Evolutionary conservation across 768 basidiomycete species (phyloP).

Genomic region (Suillus weaverae): DNA sequence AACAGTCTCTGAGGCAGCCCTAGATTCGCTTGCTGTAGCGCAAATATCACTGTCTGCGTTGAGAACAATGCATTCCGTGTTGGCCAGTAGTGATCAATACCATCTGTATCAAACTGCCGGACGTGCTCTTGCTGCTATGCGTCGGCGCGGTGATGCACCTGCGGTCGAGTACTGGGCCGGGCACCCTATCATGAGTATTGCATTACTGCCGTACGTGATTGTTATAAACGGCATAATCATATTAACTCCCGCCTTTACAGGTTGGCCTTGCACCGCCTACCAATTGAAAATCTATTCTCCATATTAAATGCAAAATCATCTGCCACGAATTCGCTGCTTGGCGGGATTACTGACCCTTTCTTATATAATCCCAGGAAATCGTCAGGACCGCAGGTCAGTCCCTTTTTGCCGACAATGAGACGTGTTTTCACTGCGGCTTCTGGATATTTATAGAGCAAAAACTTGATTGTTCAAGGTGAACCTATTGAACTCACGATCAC

Average conservation of each 20-base stretch:
- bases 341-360: constrained; percentile 74
- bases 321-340: constrained; percentile 48
- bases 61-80: constrained; percentile 64
- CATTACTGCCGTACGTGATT: constrained; percentile 66
- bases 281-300: constrained; percentile 70
- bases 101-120: constrained; percentile 73
- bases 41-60: constrained; percentile 89
- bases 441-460: constrained; percentile 44
- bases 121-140: constrained; percentile 71
- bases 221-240: constrained; percentile 8
- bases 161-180: constrained; percentile 87
- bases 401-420: constrained; percentile 1
- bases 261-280: constrained; percentile 65
- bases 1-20: constrained; percentile 1
- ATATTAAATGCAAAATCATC: constrained; percentile 44
- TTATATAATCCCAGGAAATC: constrained; percentile 86
- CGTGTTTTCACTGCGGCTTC: not conserved
- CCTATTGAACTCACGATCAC: constrained; percentile 77
- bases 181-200: constrained; percentile 74
- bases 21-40: constrained; percentile 84
- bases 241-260: constrained; percentile 37
- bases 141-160: constrained; percentile 72
- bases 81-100: constrained; percentile 77
- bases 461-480: constrained; percentile 81
- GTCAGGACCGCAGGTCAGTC: constrained; percentile 54